Conservation (phyloP, 1,284 basidiomycete genomes). For the Taiwanofungus camphoratus region DNA sequence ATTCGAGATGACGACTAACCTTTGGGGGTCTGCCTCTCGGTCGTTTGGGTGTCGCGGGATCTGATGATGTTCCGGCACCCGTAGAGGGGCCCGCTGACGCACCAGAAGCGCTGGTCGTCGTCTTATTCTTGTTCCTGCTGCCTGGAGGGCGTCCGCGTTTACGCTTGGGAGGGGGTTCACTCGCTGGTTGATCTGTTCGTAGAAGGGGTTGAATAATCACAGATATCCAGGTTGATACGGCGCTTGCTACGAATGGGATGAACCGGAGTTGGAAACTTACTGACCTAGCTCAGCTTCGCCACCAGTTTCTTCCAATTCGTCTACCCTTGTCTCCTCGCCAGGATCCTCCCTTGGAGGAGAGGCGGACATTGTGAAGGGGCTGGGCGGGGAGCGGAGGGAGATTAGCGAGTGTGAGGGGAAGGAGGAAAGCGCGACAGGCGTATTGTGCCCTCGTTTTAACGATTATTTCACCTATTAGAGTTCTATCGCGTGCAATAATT, state of each 20-base stretch:
- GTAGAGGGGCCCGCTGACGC: slow-evolving; percentile 26
- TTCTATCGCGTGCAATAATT: slow-evolving; percentile 48
- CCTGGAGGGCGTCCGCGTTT: slow-evolving; percentile 76
- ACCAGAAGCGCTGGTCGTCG: slow-evolving; percentile 32
- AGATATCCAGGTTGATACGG: slow-evolving; percentile 15
- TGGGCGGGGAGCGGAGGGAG: slow-evolving; percentile 19
- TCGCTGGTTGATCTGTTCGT: slow-evolving; percentile 13
- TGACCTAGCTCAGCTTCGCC: slow-evolving; percentile 33
- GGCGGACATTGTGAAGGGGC: slow-evolving; percentile 36
- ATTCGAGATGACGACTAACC: slow-evolving; percentile 35
- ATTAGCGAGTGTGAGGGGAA: slow-evolving; percentile 34
- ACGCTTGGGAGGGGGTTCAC: slow-evolving; percentile 44
- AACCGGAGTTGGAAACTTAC: slow-evolving; percentile 23
- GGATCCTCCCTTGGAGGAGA: slow-evolving; percentile 35
- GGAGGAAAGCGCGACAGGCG: slow-evolving; percentile 56
- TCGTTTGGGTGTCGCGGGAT: slow-evolving; percentile 42
- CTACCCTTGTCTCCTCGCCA: slow-evolving; percentile 34
- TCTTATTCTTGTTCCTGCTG: slow-evolving; percentile 72
- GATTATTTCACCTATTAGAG: slow-evolving; percentile 69
- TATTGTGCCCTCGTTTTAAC: slow-evolving; percentile 64
- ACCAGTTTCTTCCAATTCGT: slow-evolving; percentile 39
- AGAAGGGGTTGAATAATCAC: slow-evolving; percentile 16
- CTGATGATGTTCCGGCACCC: slow-evolving; percentile 29
- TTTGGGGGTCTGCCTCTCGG: slow-evolving; percentile 73
- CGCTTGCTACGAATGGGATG: slow-evolving; percentile 24